phyloP scores from a whole-genome alignment of 2,329 filamentous ascomycete species.

The Cercospora brassicicola region DNA sequence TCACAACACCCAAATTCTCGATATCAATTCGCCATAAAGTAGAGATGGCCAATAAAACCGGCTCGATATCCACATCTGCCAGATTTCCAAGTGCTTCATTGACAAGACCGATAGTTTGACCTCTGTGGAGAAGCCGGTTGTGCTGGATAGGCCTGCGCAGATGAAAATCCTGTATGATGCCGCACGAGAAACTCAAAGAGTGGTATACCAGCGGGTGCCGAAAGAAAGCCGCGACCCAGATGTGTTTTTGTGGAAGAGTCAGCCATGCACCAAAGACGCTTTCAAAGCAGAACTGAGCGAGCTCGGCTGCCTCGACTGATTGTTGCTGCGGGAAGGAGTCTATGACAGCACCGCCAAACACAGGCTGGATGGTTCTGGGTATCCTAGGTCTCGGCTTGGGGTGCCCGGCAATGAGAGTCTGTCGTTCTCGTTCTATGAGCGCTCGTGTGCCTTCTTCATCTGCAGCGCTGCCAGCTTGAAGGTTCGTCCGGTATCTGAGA shows the following conservation, averaged over 20 bases:
- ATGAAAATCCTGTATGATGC: conserved; percentile 16
- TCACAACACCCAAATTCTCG: neutral
- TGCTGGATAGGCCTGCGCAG: conserved; percentile 5
- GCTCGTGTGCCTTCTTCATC: neutral
- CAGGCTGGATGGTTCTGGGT: conserved; percentile 11
- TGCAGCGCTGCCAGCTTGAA: neutral
- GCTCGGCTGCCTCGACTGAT: conserved; percentile 15
- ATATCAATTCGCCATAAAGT: conserved; percentile 19
- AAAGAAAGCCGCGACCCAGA: conserved; percentile 21
- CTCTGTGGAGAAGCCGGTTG: conserved; percentile 11
- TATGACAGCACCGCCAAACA: conserved; percentile 15
- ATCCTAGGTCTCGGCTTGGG: neutral
- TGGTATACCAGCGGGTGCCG: conserved; percentile 17
- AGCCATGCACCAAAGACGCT: conserved; percentile 16
- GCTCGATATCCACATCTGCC: conserved; percentile 15
- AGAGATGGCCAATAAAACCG: conserved; percentile 19
- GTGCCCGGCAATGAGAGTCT: neutral
- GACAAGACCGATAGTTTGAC: conserved; percentile 13
- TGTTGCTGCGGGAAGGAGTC: conserved; percentile 9
- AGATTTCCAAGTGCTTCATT: conserved; percentile 15
- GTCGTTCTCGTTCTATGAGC: neutral
- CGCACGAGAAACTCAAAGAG: conserved; percentile 16
- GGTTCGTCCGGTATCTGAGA: neutral
- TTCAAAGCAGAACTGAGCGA: conserved; percentile 17
- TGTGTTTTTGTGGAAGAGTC: conserved; percentile 2